Percentiles rank a stretch among this genome's conserved stretches.
These are phyloP conservation scores for Globisporangium barbulae DNA, from an alignment of 352 stramenopile species.

Conservation along the genomic window DNA sequence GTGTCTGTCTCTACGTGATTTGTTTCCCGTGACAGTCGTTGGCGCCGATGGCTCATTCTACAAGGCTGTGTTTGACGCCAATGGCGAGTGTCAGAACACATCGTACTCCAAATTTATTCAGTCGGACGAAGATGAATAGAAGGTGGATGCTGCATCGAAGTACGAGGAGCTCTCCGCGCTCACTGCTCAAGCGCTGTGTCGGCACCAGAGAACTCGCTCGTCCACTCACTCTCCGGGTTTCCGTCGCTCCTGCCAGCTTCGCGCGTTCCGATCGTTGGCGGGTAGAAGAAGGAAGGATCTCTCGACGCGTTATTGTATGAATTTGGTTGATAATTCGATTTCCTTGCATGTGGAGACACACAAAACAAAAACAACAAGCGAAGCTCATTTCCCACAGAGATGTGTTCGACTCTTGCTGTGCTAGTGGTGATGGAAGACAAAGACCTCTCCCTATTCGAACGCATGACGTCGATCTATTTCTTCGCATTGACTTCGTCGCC, in stretches of 20 bases:
- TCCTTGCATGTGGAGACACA: slow-evolving; percentile 9
- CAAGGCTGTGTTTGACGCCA: slow-evolving; percentile 86
- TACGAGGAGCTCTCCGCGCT: not conserved
- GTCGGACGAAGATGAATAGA: slow-evolving; percentile 85
- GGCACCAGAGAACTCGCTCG: not conserved
- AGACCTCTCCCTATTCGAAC: not conserved
- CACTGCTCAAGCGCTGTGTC: not conserved
- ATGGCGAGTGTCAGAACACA: slow-evolving; percentile 86
- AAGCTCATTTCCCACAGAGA: not conserved
- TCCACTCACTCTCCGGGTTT: not conserved
- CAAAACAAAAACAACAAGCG: slow-evolving; percentile 4
- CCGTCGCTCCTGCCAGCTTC: not conserved
- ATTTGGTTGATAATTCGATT: slow-evolving; percentile 17
- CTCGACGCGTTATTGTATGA: slow-evolving; percentile 18
- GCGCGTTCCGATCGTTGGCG: not conserved
- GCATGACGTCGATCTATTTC: slow-evolving; percentile 21
- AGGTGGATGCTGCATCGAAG: slow-evolving; percentile 2
- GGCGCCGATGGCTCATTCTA: slow-evolving; percentile 87
- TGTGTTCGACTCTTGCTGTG: not conserved
- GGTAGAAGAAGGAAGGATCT: slow-evolving; percentile 1
- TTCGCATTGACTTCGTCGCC: slow-evolving; percentile 53
- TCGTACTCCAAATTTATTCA: slow-evolving; percentile 91
- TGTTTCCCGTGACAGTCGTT: slow-evolving; percentile 53
- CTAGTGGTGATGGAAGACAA: no score
- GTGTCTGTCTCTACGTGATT: not conserved